A percentile compares a stretch with the other conserved stretches of the same genome.
These are phyloP conservation scores for Pleodorina starrii DNA, from an alignment of 139 green algal genomes.

Conservation along the genomic window DNA sequence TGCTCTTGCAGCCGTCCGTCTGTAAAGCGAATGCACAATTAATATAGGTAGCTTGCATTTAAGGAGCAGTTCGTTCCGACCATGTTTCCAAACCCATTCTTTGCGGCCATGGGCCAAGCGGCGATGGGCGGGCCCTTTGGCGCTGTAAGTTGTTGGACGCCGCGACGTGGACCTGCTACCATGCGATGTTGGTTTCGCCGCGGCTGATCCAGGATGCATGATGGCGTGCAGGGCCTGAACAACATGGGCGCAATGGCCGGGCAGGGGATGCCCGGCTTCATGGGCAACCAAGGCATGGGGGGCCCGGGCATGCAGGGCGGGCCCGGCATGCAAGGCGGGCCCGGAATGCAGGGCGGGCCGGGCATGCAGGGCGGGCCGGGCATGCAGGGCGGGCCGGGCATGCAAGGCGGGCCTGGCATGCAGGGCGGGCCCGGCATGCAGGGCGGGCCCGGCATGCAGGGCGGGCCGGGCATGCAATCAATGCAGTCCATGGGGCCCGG, in stretches of 20 bases:
- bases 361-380: not conserved
- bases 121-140: conserved; percentile 16
- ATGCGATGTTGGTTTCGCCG: too few species aligned
- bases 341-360: not conserved
- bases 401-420: not conserved
- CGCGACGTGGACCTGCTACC: too few species aligned
- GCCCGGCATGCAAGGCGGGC: not conserved
- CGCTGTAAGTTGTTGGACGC: not conserved
- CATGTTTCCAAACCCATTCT: conserved; percentile 50
- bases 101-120: conserved; percentile 36
- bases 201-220: too few species aligned
- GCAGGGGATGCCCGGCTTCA: conserved; percentile 16
- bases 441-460: not conserved
- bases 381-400: not conserved
- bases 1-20: too few species aligned
- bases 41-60: too few species aligned
- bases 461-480: not conserved
- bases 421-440: not conserved
- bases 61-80: too few species aligned
- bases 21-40: too few species aligned
- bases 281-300: conserved; percentile 13
- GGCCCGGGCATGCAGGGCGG: not conserved
- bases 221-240: conserved; percentile 4
- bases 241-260: conserved; percentile 31
- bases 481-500: not conserved